Evolutionary conservation across 2,329 filamentous ascomycete genomes (phyloP).

Genomic region (Fusarium redolens): DNA sequence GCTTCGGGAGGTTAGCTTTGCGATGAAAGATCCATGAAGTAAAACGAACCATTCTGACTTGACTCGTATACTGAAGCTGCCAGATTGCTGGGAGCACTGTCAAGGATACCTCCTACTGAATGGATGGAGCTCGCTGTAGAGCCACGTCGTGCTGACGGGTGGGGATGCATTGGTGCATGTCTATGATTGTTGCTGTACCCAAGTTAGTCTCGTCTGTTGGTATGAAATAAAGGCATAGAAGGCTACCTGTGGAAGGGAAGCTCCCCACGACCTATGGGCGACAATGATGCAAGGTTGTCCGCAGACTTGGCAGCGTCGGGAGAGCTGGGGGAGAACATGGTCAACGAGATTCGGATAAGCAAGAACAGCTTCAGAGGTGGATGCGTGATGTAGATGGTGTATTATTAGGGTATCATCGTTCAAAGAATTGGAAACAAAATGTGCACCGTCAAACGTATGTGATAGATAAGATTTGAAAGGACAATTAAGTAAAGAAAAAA

Average conservation of each 20-base stretch:
- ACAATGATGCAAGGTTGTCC: conserved; percentile 70
- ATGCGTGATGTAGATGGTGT: conserved; percentile 49
- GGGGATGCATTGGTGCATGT: conserved; percentile 59
- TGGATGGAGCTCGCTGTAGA: conserved; percentile 90
- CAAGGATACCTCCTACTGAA: conserved; percentile 86
- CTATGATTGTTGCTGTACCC: conserved; percentile 49
- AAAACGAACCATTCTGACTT: conserved; percentile 79
- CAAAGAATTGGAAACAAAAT: conserved; percentile 32
- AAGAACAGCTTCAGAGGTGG: conserved; percentile 46
- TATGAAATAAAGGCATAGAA: background rate
- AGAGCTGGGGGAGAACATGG: conserved; percentile 69
- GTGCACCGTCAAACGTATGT: conserved; percentile 9
- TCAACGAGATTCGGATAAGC: conserved; percentile 38
- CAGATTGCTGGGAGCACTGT: conserved; percentile 71
- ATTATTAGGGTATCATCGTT: conserved; percentile 65
- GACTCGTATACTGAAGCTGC: conserved; percentile 72
- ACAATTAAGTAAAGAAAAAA: conserved; percentile 31
- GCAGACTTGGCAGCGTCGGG: conserved; percentile 71
- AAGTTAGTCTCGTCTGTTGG: conserved; percentile 32
- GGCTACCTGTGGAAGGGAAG: conserved; percentile 69
- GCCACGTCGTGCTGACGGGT: conserved; percentile 71
- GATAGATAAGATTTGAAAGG: conserved; percentile 22
- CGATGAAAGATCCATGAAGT: background rate
- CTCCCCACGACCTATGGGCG: conserved; percentile 63
- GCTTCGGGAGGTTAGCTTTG: conserved; percentile 60